A percentile compares a stretch with the other conserved stretches of the same genome.
Conservation (phyloP, 371 early-diverging fungal genomes). For the Lichtheimia ornata region DNA sequence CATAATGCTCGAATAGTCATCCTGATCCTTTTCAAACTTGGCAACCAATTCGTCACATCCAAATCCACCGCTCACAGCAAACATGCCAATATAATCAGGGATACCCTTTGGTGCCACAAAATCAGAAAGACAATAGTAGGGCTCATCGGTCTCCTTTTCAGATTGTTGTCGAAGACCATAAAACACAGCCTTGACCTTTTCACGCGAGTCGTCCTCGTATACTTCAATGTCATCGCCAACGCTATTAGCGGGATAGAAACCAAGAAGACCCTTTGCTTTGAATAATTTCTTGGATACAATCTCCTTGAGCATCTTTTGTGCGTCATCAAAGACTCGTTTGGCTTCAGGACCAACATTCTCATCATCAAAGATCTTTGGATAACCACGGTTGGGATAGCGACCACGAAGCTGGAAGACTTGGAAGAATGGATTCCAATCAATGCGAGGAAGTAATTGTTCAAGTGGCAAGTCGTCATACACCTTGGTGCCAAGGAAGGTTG, state of each 20-base stretch:
- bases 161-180: constrained; percentile 79
- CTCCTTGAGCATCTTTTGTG: constrained; percentile 73
- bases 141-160: constrained; percentile 74
- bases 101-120: constrained; percentile 86
- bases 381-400: constrained; percentile 93
- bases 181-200: constrained; percentile 67
- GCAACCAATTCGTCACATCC: constrained; percentile 82
- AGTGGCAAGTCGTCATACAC: constrained; percentile 78
- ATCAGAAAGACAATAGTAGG: constrained; percentile 87
- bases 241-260: constrained; percentile 87
- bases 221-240: constrained; percentile 87
- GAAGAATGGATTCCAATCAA: constrained; percentile 98
- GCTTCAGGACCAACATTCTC: constrained; percentile 88
- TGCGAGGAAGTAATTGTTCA: constrained; percentile 67
- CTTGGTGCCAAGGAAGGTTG: constrained; percentile 79
- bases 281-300: constrained; percentile 74
- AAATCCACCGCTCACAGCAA: constrained; percentile 90
- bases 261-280: constrained; percentile 75
- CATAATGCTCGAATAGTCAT: constrained; percentile 91
- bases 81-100: constrained; percentile 85
- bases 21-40: constrained; percentile 73
- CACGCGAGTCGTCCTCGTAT: constrained; percentile 71
- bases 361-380: constrained; percentile 94
- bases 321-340: constrained; percentile 87
- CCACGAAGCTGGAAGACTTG: constrained; percentile 95